These are phyloP conservation scores for Yueomyces sp. DNA, from an alignment of 805 yeast species.

Conservation along the genomic window DNA sequence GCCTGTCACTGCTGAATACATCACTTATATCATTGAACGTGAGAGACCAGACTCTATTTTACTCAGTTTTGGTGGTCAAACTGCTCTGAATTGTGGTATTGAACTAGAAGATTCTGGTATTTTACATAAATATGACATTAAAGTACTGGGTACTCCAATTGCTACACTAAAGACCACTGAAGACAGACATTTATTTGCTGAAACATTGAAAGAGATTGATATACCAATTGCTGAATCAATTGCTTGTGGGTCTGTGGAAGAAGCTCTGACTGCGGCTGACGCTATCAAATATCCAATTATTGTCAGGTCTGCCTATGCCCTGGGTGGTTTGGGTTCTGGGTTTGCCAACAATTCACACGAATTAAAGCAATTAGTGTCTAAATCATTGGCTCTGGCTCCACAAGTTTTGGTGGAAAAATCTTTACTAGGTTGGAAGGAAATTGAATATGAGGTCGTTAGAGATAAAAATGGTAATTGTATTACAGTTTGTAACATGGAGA, in stretches of 20 bases:
- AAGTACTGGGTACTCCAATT: conserved; percentile 96
- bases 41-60: conserved; percentile 95
- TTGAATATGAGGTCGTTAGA: conserved; percentile 96
- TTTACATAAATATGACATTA: conserved; percentile 77
- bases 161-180: conserved; percentile 91
- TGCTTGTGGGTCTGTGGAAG: conserved; percentile 89
- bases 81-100: conserved; percentile 93
- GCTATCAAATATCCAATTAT: conserved; percentile 88
- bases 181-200: conserved; percentile 92
- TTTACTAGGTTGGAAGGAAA: conserved; percentile 97
- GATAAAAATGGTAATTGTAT: conserved; percentile 95
- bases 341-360: conserved; percentile 79
- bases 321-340: conserved; percentile 97
- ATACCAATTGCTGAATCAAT: conserved; percentile 95
- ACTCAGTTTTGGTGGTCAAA: conserved; percentile 97
- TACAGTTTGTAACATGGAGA: conserved; percentile 98
- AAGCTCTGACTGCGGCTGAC: conserved; percentile 83
- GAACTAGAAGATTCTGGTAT: conserved; percentile 91
- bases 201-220: conserved; percentile 86
- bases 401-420: conserved; percentile 95
- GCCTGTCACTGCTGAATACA: conserved; percentile 95
- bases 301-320: conserved; percentile 93
- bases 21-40: conserved; percentile 86
- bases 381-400: conserved; percentile 80
- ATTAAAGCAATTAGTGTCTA: conserved; percentile 75